phyloP scores from a whole-genome alignment of 2,329 filamentous ascomycete species.

The Tolypocladium paradoxum region DNA sequence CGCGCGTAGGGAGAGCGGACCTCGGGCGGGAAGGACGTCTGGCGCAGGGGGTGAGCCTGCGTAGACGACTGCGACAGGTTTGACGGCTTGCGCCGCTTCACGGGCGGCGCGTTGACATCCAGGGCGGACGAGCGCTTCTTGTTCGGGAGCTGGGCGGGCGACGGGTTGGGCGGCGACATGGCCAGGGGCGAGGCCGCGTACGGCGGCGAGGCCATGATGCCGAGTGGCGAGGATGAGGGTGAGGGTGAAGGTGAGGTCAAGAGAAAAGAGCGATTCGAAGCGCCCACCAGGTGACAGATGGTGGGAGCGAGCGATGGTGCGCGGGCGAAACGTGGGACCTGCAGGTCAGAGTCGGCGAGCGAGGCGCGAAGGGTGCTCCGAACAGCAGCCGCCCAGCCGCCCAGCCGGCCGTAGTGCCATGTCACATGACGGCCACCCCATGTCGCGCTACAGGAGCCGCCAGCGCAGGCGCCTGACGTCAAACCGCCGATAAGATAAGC shows the following conservation, averaged over 20 bases:
- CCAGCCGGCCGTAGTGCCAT: neutral
- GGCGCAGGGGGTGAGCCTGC: constrained; percentile 60
- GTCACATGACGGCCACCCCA: neutral
- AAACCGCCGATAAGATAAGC: neutral
- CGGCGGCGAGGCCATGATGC: constrained; percentile 45
- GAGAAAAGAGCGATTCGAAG: neutral
- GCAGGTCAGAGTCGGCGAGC: constrained; percentile 5
- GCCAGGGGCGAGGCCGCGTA: constrained; percentile 37
- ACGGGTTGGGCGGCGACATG: constrained; percentile 44
- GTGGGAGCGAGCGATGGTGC: neutral
- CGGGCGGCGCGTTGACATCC: constrained; percentile 36
- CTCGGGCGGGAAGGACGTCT: constrained; percentile 70
- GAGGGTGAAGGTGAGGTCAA: neutral
- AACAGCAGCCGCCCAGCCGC: too few species aligned
- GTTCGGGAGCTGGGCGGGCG: constrained; percentile 35
- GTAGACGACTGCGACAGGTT: constrained; percentile 44
- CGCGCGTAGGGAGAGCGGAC: constrained; percentile 44
- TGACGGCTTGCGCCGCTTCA: constrained; percentile 64
- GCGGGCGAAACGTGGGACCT: neutral
- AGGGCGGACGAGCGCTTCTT: constrained; percentile 53
- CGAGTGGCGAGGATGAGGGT: constrained; percentile 7
- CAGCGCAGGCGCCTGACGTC: neutral
- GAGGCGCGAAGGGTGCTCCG: neutral
- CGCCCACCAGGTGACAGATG: neutral
- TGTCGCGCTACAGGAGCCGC: neutral